Evolutionary conservation across 768 basidiomycete genomes (phyloP).

Genomic region (Trametes maxima): DNA sequence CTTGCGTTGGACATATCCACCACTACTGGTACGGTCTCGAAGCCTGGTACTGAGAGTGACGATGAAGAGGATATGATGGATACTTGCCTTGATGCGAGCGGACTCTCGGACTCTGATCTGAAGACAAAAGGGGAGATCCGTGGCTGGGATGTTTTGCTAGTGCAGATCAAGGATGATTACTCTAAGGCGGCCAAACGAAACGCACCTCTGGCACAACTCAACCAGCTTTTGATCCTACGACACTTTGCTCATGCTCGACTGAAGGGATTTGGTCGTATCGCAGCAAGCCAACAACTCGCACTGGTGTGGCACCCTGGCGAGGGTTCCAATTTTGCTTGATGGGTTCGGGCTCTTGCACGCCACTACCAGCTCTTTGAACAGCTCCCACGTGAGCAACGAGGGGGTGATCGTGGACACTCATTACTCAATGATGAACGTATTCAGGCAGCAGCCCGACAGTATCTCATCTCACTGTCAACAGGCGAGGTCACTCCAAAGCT

Average conservation of each 20-base stretch:
- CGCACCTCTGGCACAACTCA: not conserved
- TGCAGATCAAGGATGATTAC: not conserved
- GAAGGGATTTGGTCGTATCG: not conserved
- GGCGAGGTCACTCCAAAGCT: not conserved
- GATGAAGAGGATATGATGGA: not conserved
- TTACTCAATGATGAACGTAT: not conserved
- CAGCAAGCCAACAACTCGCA: not conserved
- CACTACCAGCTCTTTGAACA: conserved; percentile 3
- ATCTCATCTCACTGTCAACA: not conserved
- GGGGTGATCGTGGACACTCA: not conserved
- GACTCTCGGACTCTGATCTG: not conserved
- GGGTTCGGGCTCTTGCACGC: no score
- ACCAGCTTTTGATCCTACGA: not conserved
- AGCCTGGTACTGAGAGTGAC: no score
- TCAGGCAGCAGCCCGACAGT: not conserved
- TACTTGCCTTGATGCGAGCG: not conserved
- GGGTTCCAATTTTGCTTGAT: not conserved
- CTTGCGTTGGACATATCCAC: not conserved
- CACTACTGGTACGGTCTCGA: no score
- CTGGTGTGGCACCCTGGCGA: not conserved
- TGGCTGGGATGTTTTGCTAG: not conserved
- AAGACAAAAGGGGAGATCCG: not conserved
- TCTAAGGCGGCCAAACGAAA: not conserved
- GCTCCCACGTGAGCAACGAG: not conserved
- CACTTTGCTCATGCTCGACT: not conserved